Evolutionary conservation across 257 asterid species (phyloP).

Genomic region (Petunia axillaris): DNA sequence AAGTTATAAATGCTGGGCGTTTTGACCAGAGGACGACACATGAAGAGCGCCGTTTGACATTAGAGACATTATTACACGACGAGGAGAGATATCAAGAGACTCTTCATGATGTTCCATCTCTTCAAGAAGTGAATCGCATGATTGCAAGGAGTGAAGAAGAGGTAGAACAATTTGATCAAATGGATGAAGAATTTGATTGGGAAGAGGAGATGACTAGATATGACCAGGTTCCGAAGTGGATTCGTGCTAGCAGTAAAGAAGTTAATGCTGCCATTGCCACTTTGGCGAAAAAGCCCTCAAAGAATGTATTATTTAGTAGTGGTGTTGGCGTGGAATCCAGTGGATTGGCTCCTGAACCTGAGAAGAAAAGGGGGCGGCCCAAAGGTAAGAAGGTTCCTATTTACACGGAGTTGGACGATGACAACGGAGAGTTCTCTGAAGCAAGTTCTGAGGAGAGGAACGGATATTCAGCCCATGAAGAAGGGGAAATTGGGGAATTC

Average conservation of each 20-base stretch:
- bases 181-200: constrained; percentile 99
- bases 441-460: constrained; percentile 85
- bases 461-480: constrained; percentile 70
- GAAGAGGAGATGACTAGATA: constrained; percentile 86
- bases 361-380: constrained; percentile 87
- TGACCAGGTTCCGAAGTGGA: constrained; percentile 94
- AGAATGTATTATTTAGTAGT: constrained; percentile 57
- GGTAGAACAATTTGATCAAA: constrained; percentile 92
- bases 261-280: constrained; percentile 72
- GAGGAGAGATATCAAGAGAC: constrained; percentile 98
- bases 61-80: constrained; percentile 92
- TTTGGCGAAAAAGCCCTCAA: constrained; percentile 82
- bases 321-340: constrained; percentile 48
- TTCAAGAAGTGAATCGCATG: constrained; percentile 97
- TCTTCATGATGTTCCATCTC: constrained; percentile 93
- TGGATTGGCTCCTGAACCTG: constrained; percentile 67
- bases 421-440: constrained; percentile 80
- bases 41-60: constrained; percentile 94
- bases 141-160: constrained; percentile 96
- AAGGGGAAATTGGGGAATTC: constrained; percentile 77
- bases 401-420: constrained; percentile 95
- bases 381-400: constrained; percentile 74
- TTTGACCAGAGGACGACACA: constrained; percentile 99
- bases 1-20: constrained; percentile 98
- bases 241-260: constrained; percentile 81